Evolutionary conservation across 306 rosid genomes (phyloP), one percentile per base, ranked within the genome.

Genomic region (Fragaria iinumae): DNA sequence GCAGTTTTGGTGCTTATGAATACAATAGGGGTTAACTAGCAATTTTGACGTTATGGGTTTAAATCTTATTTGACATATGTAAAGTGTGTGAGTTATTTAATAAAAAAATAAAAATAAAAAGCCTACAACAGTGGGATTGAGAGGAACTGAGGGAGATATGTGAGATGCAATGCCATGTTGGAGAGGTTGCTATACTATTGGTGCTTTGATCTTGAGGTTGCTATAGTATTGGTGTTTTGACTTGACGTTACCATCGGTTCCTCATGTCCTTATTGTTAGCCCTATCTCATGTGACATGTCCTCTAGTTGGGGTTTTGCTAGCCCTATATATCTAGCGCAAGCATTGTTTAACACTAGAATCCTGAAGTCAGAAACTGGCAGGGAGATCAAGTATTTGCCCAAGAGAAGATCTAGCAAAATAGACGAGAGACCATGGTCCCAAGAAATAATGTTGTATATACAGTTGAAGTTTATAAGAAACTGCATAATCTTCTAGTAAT

Each of bases 401-500:
- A 27, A 59, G 34, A 23, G 36, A 25, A 59, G 68, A 29, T 63
- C 43, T 32, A 63, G 68, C 41, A 32, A 34, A 16, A 16, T 14
- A 34, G 11, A 63, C 5, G 43, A 29, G 39, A 11, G 0, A 16
- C 43, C 44, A 32, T 14, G 68, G 43, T 63, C 69, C 69, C 45
- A 0, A 34, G 45, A 34, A 32, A 64, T 64, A 17, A 60, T 3
- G 34, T 8, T 25, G 29, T 25, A 34, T 27, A 63, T 32, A 14
- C 11, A 29, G n/a, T 14, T 16, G 69, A 8, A 64, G 14, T 34
- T 32, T 0, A 16, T 32, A 17, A 0, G 45, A 32, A 18, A 8
- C 25, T 64, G 69, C 69, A 13, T 64, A 16, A 67, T 67, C 49
- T 66, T 67, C 49, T 39, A 10, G 71, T 67, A 38, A 21, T 64